Evolutionary conservation across 1,284 basidiomycete genomes (phyloP), one percentile per base, ranked within the genome.

Genomic region (Cryptococcus floricola): DNA sequence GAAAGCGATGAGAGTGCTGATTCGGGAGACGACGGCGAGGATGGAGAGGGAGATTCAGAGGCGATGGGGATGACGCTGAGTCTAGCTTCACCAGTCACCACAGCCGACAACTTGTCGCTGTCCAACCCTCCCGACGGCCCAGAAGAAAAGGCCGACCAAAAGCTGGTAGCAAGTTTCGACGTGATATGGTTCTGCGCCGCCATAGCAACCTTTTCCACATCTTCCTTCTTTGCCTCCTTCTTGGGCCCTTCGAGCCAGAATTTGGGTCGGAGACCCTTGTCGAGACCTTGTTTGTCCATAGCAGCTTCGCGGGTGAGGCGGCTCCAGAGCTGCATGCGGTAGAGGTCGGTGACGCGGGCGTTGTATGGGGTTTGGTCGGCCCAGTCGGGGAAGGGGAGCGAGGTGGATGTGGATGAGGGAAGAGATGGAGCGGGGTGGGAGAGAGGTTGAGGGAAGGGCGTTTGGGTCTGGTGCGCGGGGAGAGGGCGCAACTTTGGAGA

Each of bases 301-400:
- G 70, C 69, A 8, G 74, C 76, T 50, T 77, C 77, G 34, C 75
- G 65, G 0, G 88, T 88, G 82, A 92, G 87, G 75, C 86, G 84
- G 39, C 84, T 83, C 90, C 89, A 92, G 1, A 92, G 80, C 65
- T 92, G 90, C 87, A 90, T 89, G 38, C 90, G 83, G 65, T 83
- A 91, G 73, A 84, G 82, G 77, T 93, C 90, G 68, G 91, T 80
- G 8, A 83, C 85, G 79, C 89, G 89, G 79, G 90, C 82, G 5
- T 86, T 88, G 77, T 91, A 91, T 4, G 86, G 83, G 63, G 88
- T 89, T 59, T 81, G 73, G 61, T 90, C 88, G 39, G 86, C 64
- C 73, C 76, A 78, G 18, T 73, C 64, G 42, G 69, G 80, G 72
- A 89, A 91, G 4, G 83, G 78, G 53, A 87, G 85, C 68, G 87